A percentile compares a stretch with the other conserved stretches of the same genome.
Conservation (phyloP, 2,329 filamentous ascomycete species). For the Zasmidium cellare region DNA sequence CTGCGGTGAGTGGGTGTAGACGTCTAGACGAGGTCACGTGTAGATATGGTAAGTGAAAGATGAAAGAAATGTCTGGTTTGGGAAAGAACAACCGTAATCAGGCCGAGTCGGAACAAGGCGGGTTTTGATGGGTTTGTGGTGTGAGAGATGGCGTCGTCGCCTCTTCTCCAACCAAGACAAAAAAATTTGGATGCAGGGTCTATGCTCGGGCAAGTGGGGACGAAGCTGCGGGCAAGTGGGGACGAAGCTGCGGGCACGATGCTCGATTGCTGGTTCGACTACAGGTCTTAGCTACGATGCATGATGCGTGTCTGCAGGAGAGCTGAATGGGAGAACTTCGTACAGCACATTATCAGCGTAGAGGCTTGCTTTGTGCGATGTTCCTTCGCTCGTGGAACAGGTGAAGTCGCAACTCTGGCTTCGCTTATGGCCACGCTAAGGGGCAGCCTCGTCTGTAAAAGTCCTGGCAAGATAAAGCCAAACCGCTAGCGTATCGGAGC, state of each 20-base stretch:
- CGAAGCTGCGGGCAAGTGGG: background rate
- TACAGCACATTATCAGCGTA: background rate
- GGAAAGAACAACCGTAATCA: conserved; percentile 16
- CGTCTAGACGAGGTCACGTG: background rate
- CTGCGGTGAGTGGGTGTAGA: background rate
- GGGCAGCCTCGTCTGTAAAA: too few relatives aligned
- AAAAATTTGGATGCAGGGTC: conserved; percentile 12
- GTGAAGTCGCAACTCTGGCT: background rate
- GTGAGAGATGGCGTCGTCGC: conserved; percentile 9
- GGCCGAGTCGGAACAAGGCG: background rate
- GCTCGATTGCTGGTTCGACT: background rate
- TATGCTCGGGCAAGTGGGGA: conserved; percentile 8
- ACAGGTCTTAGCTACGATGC: background rate
- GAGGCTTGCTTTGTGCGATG: background rate
- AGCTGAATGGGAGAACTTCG: background rate
- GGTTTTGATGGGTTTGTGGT: conserved; percentile 4
- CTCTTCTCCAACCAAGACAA: too few relatives aligned
- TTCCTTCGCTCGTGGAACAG: background rate
- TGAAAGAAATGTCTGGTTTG: background rate
- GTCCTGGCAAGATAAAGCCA: background rate
- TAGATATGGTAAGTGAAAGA: conserved; percentile 5
- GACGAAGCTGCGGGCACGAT: background rate
- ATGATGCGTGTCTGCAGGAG: background rate
- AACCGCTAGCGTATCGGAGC: background rate
- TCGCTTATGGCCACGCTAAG: background rate